Conservation (phyloP, 257 asterid species). For the Phtheirospermum japonicum region DNA sequence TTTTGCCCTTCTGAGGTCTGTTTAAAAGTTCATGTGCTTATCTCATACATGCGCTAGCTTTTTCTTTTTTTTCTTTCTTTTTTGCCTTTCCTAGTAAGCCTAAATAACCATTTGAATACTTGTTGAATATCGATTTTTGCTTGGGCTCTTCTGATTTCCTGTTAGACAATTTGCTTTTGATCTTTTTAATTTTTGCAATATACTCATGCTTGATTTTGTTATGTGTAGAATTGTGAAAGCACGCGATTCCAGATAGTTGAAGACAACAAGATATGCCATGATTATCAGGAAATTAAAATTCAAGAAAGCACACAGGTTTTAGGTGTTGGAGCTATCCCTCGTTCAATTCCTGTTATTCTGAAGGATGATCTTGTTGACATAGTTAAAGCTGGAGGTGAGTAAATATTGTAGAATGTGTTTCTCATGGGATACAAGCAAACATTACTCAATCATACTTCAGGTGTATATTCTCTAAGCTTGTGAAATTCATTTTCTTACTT, state of each 20-base stretch:
- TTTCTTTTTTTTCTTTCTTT: too few species aligned
- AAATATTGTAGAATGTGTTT: neutral
- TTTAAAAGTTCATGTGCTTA: slow-evolving; percentile 23
- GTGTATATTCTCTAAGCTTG: slow-evolving; percentile 7
- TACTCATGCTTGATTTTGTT: slow-evolving; percentile 22
- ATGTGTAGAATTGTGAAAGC: slow-evolving; percentile 74
- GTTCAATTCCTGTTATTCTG: slow-evolving; percentile 85
- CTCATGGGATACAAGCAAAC: neutral
- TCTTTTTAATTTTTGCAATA: slow-evolving; percentile 19
- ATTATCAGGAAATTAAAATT: slow-evolving; percentile 95
- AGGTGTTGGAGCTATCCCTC: slow-evolving; percentile 98
- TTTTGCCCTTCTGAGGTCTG: slow-evolving; percentile 87
- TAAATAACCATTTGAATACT: neutral
- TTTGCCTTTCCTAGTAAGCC: too few species aligned
- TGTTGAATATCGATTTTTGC: too few species aligned
- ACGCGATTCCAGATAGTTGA: slow-evolving; percentile 73
- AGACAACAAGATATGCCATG: slow-evolving; percentile 79
- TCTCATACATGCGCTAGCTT: slow-evolving; percentile 2
- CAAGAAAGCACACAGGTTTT: slow-evolving; percentile 96
- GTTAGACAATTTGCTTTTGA: neutral
- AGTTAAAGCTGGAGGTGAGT: slow-evolving; percentile 97
- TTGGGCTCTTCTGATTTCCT: too few species aligned
- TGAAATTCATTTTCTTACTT: slow-evolving; percentile 24
- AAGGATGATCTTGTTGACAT: slow-evolving; percentile 95
- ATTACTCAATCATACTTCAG: slow-evolving; percentile 7